phyloP scores from a whole-genome alignment of 2,329 filamentous ascomycete species.

The Rutstroemia sydowiana region DNA sequence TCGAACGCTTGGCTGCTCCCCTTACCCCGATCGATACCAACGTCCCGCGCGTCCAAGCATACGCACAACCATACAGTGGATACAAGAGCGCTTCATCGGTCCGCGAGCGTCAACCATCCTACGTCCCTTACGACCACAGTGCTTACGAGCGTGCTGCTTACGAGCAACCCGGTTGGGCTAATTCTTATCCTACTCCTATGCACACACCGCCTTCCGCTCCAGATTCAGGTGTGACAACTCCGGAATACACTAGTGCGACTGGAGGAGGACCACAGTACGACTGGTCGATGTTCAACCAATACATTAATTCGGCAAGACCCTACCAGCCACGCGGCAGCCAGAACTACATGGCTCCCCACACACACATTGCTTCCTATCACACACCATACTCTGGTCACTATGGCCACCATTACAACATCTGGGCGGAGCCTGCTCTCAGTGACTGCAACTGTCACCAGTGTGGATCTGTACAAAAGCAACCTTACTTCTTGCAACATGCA shows the following conservation, averaged over 20 bases:
- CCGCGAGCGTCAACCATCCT: conserved; percentile 26
- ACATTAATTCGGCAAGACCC: conserved; percentile 31
- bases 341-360: too few species aligned
- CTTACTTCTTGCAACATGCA: conserved; percentile 38
- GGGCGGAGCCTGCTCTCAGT: conserved; percentile 40
- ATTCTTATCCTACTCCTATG: conserved; percentile 29
- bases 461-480: conserved; percentile 38
- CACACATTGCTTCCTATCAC: conserved; percentile 38
- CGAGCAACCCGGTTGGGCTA: too few species aligned
- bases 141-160: too few species aligned
- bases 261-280: conserved; percentile 44
- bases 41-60: conserved; percentile 39
- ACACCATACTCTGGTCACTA: conserved; percentile 41
- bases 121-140: conserved; percentile 25
- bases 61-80: conserved; percentile 35
- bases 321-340: too few species aligned
- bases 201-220: conserved; percentile 46
- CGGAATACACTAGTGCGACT: conserved; percentile 42
- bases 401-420: conserved; percentile 31
- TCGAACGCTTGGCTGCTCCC: conserved; percentile 17
- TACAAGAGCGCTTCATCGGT: conserved; percentile 40
- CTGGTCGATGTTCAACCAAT: conserved; percentile 43
- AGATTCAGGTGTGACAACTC: conserved; percentile 45
- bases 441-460: conserved; percentile 42
- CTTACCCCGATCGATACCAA: conserved; percentile 50